Conservation (phyloP, 148 eudicot species). For the Vaccinium vitisidaea region DNA sequence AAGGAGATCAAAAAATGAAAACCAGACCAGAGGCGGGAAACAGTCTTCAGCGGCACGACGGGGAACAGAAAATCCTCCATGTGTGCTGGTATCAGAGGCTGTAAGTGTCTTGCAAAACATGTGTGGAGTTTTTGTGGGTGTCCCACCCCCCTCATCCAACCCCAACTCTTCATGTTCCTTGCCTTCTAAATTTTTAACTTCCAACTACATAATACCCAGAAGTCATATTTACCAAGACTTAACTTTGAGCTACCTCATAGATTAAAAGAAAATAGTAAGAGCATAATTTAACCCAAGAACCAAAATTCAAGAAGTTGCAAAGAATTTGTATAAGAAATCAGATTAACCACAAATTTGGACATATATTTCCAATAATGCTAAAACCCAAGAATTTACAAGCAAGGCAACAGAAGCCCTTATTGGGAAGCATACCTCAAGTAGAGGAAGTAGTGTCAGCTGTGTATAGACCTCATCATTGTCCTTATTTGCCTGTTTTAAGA, state of each 20-base stretch:
- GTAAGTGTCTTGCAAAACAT: slow-evolving; percentile 96
- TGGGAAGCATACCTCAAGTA: slow-evolving; percentile 54
- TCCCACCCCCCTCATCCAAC: slow-evolving; percentile 48
- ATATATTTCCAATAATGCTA: neutral
- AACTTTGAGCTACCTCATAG: neutral
- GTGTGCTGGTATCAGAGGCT: slow-evolving; percentile 90
- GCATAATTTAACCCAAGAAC: neutral
- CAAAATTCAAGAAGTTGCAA: neutral
- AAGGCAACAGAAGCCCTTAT: neutral
- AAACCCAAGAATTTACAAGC: slow-evolving; percentile 11
- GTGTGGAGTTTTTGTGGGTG: slow-evolving; percentile 66
- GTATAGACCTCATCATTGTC: slow-evolving; percentile 93
- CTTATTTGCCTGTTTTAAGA: slow-evolving; percentile 67
- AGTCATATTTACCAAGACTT: neutral
- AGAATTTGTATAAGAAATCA: neutral
- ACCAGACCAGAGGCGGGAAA: slow-evolving; percentile 74
- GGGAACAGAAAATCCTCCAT: slow-evolving; percentile 97
- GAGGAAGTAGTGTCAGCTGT: slow-evolving; percentile 69
- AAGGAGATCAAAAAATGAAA: neutral
- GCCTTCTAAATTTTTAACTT: slow-evolving; percentile 39
- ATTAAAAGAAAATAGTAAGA: neutral
- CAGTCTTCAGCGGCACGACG: slow-evolving; percentile 97
- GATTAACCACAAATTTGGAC: neutral
- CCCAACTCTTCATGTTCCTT: slow-evolving; percentile 42
- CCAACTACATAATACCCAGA: slow-evolving; percentile 35